Base-by-base conservation (phyloP, 768 basidiomycete species). In the Rhodotorula diobovata region DNA sequence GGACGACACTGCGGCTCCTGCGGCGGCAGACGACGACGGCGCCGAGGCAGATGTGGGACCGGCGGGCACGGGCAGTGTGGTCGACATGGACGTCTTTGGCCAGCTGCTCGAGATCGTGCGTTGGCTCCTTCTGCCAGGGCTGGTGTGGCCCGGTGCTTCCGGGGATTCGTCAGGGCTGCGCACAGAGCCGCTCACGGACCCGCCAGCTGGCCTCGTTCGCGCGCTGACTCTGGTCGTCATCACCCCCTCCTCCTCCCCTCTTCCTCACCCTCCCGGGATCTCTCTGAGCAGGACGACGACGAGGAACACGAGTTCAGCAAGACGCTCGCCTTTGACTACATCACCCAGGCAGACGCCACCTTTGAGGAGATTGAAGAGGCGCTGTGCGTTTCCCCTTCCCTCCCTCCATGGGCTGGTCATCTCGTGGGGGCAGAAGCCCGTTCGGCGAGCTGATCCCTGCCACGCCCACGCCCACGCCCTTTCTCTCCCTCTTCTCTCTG, bases 61-160 rank as follows among this genome's bases (percentile, higher is more conserved):
- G 50, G 48, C 70, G 16, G 46, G 56, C 4, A 65, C 50, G 2
- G 71, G 50, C 5, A 32, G 59, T 30, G 81, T 87, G 48, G 86
- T 97, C 77, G 86, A 96, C 79, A 86, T 87, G 86, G 87, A 88
- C 0, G 88, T 85, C 28, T 92, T 99, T 80, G 76, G 80, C 11
- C 95, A 98, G 81, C 87, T 98, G 73, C 85, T 93, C 73, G 94
- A 97, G 63, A 86, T 98, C 77, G 96, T 78, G 50, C 53, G 77
- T 72, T n/a, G n/a, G n/a, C 16, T 11, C 23, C 16, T 35, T 41
- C 20, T 14, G 9, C 30, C 41, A 16, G 1, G 6, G 18, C 9
- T n/a, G n/a, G 34, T 14, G 34, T 20, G 16, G 34, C 21, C 32
- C 16, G 21, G 54, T 3, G 53, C n/a, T 6, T 2, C 12, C 1